A percentile compares a stretch with the other conserved stretches of the same genome.
These are phyloP conservation scores for Leishmania mexicana DNA, from an alignment of 208 protist genomes.

Conservation along the genomic window DNA sequence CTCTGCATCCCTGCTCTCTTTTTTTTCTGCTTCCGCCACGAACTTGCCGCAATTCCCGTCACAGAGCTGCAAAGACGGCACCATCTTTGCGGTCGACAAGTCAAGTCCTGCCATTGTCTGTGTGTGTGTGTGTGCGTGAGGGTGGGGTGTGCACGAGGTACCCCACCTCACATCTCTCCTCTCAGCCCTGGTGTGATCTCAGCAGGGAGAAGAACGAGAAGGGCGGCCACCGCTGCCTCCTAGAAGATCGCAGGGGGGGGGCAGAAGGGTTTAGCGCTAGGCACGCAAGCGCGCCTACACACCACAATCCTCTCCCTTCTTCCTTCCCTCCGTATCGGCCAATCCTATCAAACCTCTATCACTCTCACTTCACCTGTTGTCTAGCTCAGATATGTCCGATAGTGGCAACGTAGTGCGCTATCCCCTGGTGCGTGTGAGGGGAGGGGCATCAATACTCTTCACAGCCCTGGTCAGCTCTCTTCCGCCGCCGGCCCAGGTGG, in stretches of 20 bases:
- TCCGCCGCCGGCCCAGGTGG: conserved; percentile 7
- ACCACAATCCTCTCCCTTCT: neutral
- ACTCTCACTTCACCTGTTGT: neutral
- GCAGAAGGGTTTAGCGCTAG: neutral
- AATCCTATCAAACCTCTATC: neutral
- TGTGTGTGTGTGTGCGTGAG: neutral
- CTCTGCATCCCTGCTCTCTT: neutral
- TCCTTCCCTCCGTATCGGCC: neutral
- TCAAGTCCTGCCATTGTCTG: neutral
- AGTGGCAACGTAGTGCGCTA: conserved; percentile 5
- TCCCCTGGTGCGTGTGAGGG: conserved; percentile 23
- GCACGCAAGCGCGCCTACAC: neutral
- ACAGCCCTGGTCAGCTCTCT: conserved; percentile 26
- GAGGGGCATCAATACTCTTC: conserved; percentile 27
- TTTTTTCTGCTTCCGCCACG: neutral
- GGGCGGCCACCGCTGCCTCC: neutral
- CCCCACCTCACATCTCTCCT: neutral
- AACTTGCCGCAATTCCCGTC: neutral
- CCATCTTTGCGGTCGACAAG: neutral
- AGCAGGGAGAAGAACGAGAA: neutral
- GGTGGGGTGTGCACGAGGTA: neutral
- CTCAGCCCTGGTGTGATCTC: neutral
- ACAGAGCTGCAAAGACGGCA: neutral
- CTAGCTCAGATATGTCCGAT: neutral
- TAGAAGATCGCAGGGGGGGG: neutral